Base-by-base conservation (phyloP, 164 flowering plant genomes). In the Warburgia ugandensis region DNA sequence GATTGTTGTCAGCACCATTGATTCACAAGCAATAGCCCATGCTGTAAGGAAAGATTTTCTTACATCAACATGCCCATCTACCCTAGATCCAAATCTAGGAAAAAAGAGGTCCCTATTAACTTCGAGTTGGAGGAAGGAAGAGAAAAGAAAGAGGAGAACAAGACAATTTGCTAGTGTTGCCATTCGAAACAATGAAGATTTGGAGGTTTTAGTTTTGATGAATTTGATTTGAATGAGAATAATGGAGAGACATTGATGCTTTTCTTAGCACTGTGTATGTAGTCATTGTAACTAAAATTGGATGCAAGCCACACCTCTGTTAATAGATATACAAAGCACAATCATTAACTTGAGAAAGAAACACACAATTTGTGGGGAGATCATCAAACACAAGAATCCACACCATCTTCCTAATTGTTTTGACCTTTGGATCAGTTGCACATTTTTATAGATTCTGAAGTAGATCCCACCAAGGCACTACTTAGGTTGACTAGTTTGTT, bases 11-110 rank as follows among this genome's bases (percentile, higher is more conserved):
- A 68, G 40, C 1, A 6, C 36, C 1, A 20, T 13, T 0, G 70
- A 48, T 13, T 17, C 40, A 45, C 76, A 72, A 27, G 76, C 71
- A 0, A 59, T 22, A 2, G 25, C 13, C 76, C 76, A 72, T 35
- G 73, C 73, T 13, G 39, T 45, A 10, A 65, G 61, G 52, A 68
- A 66, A 2, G 68, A 33, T 2, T 49, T 20, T 30, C 61, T 56
- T 12, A 58, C 51, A 19, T 72, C 76, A 3, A 56, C 45, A 26
- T 4, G 55, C 4, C 76, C 76, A 23, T 65, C 58, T 1, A 64
- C 36, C 11, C 35, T 62, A 17, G 76, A 73, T 14, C 76, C 76
- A 22, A 59, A 60, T 11, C 40, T 21, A 8, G 57, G 35, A 2
- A 72, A 50, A 48, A 61, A 52, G 45, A 32, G 41, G 2, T 29